Evolutionary conservation across 352 stramenopile genomes (phyloP).

Genomic region (Globisporangium splendens): DNA sequence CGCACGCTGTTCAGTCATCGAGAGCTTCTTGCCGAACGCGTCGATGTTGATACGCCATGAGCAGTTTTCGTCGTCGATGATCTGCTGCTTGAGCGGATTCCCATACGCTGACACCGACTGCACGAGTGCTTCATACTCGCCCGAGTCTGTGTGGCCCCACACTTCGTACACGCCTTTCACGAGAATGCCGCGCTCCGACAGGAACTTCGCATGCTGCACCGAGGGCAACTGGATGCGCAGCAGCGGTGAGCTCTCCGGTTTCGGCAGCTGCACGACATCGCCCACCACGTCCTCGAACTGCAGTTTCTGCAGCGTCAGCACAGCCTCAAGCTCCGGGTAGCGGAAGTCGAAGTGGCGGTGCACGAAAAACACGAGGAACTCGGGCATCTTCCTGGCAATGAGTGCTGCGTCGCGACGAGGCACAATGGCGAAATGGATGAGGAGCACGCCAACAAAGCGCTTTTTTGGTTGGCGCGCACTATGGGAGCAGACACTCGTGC

Average conservation of each 20-base stretch:
- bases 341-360: slow-evolving; percentile 82
- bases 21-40: slow-evolving; percentile 79
- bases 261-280: slow-evolving; percentile 27
- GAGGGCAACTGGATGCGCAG: slow-evolving; percentile 61
- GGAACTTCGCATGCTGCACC: slow-evolving; percentile 59
- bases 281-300: slow-evolving; percentile 26
- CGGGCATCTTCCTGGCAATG: slow-evolving; percentile 25
- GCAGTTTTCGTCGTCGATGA: slow-evolving; percentile 36
- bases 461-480: slow-evolving; percentile 8
- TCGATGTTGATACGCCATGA: slow-evolving; percentile 80
- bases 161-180: slow-evolving; percentile 84
- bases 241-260: slow-evolving; percentile 56
- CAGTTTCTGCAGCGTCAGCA: slow-evolving; percentile 63
- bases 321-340: slow-evolving; percentile 74
- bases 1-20: slow-evolving; percentile 55
- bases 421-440: no score
- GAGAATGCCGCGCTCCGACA: slow-evolving; percentile 74
- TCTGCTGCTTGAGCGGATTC: slow-evolving; percentile 35
- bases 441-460: not conserved
- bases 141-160: slow-evolving; percentile 39
- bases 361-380: slow-evolving; percentile 83
- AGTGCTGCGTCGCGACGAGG: not conserved
- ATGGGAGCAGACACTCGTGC: not conserved
- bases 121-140: slow-evolving; percentile 52
- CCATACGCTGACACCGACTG: slow-evolving; percentile 31